These are phyloP conservation scores for Neurospora tetrasperma DNA, from an alignment of 495 filamentous ascomycete species.

Conservation along the genomic window DNA sequence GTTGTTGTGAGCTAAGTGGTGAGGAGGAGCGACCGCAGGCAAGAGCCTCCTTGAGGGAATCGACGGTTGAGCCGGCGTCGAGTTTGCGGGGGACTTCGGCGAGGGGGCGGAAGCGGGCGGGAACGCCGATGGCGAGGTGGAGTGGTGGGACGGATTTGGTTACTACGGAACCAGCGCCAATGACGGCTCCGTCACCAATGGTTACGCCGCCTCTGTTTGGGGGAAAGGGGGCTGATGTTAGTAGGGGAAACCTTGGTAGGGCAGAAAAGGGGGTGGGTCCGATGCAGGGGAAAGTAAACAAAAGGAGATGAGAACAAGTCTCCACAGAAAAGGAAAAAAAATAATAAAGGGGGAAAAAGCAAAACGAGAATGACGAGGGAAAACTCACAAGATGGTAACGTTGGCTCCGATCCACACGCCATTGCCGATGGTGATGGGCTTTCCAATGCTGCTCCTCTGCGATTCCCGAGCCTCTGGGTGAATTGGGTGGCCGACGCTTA, in stretches of 20 bases:
- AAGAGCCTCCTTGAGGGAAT: constrained; percentile 10
- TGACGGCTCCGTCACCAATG: constrained; percentile 26
- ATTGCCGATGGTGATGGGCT: constrained; percentile 23
- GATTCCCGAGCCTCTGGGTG: constrained; percentile 16
- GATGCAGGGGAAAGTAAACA: constrained; percentile 1
- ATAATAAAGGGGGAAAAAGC: neutral
- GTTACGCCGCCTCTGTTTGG: constrained; percentile 20
- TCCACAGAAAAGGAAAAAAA: neutral
- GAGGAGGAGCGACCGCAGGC: constrained; percentile 1
- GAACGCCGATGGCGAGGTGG: constrained; percentile 16
- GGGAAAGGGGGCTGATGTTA: neutral
- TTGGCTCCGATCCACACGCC: constrained; percentile 51
- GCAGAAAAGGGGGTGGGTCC: neutral
- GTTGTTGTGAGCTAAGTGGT: neutral
- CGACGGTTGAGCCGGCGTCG: neutral
- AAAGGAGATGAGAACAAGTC: neutral
- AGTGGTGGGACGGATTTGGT: constrained; percentile 19
- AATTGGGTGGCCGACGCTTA: constrained; percentile 19
- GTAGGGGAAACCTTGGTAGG: neutral
- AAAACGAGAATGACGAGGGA: neutral
- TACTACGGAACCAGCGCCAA: constrained; percentile 24
- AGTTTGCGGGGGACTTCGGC: neutral
- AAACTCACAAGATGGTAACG: constrained; percentile 26
- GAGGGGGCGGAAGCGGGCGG: constrained; percentile 12
- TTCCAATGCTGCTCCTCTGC: constrained; percentile 21